Conservation (phyloP, 352 stramenopile species). For the Phytophthora citricola region DNA sequence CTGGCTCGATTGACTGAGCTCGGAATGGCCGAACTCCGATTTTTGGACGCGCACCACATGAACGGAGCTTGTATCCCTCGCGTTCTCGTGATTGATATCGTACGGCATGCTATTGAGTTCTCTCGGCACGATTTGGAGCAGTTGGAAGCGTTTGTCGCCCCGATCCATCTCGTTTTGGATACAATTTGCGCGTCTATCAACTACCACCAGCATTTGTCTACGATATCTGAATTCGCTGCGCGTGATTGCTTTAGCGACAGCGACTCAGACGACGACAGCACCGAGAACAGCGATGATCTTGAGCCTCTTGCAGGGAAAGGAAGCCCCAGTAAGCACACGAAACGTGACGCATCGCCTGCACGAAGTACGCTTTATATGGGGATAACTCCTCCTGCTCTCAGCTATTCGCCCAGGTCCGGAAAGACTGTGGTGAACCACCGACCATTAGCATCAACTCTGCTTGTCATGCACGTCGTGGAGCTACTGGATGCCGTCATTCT, state of each 20-base stretch:
- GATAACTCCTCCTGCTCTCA: slow-evolving; percentile 28
- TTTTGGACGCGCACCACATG: slow-evolving; percentile 65
- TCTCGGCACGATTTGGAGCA: slow-evolving; percentile 45
- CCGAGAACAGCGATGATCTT: slow-evolving; percentile 29
- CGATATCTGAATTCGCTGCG: slow-evolving; percentile 74
- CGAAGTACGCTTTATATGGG: slow-evolving; percentile 31
- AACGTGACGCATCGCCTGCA: slow-evolving; percentile 13
- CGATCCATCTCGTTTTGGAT: slow-evolving; percentile 58
- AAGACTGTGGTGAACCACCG: slow-evolving; percentile 70
- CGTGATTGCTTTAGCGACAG: slow-evolving; percentile 81
- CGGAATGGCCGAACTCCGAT: slow-evolving; percentile 65
- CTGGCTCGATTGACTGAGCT: slow-evolving; percentile 63
- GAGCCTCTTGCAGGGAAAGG: slow-evolving; percentile 13
- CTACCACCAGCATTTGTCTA: slow-evolving; percentile 79
- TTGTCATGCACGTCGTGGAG: slow-evolving; percentile 73
- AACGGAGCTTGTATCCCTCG: slow-evolving; percentile 53
- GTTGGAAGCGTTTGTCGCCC: slow-evolving; percentile 57
- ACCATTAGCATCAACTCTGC: slow-evolving; percentile 63
- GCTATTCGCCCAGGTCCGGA: slow-evolving; percentile 52
- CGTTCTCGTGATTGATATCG: slow-evolving; percentile 62
- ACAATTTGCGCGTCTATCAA: slow-evolving; percentile 76
- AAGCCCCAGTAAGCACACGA: slow-evolving; percentile 26
- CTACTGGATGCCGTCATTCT: slow-evolving; percentile 67
- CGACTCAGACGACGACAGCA: slow-evolving; percentile 62
- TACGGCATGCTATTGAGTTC: slow-evolving; percentile 65